Conservation (phyloP, 1,284 basidiomycete species). For the Cystobasidiaceae sp. region DNA sequence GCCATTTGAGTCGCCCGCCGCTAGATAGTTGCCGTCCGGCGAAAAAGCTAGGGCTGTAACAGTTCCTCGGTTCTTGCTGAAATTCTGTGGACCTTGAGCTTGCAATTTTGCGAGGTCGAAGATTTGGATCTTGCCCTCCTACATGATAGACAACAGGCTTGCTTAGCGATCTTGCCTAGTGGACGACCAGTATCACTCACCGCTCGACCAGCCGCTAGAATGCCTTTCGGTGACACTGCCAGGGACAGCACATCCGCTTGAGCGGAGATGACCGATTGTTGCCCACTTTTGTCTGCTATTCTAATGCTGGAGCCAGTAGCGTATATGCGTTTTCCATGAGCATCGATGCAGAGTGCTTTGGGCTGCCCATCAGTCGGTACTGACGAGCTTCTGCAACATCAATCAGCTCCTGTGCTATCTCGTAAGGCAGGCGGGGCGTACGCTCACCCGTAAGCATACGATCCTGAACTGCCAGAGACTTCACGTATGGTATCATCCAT, state of each 20-base stretch:
- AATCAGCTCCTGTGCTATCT: slow-evolving; percentile 1
- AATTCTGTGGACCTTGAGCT: slow-evolving; percentile 46
- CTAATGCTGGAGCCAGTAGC: slow-evolving; percentile 64
- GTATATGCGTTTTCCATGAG: slow-evolving; percentile 59
- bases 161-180: background rate
- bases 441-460: slow-evolving; percentile 57
- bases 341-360: slow-evolving; percentile 58
- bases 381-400: slow-evolving; percentile 41
- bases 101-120: slow-evolving; percentile 47
- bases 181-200: slow-evolving; percentile 49
- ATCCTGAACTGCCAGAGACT: slow-evolving; percentile 52
- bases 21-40: slow-evolving; percentile 55
- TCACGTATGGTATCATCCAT: slow-evolving; percentile 75
- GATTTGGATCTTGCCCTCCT: slow-evolving; percentile 71
- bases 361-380: slow-evolving; percentile 61
- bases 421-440: background rate
- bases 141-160: slow-evolving; percentile 25
- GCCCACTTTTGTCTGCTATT: slow-evolving; percentile 46
- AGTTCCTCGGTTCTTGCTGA: slow-evolving; percentile 66
- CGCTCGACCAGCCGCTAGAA: slow-evolving; percentile 70
- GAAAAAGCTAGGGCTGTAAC: slow-evolving; percentile 77
- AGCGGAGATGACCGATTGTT: slow-evolving; percentile 39
- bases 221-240: slow-evolving; percentile 54
- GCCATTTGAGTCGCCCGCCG: slow-evolving; percentile 60
- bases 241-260: slow-evolving; percentile 60